Conservation (phyloP, 257 asterid species). For the Anisodus acutangulus region DNA sequence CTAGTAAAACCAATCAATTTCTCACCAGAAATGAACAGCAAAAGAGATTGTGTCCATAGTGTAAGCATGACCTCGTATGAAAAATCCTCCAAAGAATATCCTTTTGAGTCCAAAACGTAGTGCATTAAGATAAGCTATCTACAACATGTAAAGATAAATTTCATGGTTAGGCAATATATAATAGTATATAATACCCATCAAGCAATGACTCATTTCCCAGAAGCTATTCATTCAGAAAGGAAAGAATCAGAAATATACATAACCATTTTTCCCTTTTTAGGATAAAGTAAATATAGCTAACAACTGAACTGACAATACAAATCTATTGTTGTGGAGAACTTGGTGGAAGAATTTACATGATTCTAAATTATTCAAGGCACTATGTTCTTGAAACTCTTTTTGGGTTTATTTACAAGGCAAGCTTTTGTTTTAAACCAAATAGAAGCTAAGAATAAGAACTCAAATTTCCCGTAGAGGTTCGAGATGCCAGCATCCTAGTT, state of each 20-base stretch:
- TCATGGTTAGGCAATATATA: conserved; percentile 37
- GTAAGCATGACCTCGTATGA: conserved; percentile 97
- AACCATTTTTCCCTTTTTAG: background rate
- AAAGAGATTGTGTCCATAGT: conserved; percentile 99
- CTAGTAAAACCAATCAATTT: background rate
- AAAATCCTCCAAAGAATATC: conserved; percentile 97
- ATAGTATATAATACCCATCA: background rate
- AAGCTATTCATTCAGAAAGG: conserved; percentile 17
- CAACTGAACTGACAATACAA: background rate
- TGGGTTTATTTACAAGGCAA: background rate
- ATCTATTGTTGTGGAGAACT: background rate
- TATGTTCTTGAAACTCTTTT: conserved; percentile 5
- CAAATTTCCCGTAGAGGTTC: background rate
- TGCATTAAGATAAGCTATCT: conserved; percentile 92
- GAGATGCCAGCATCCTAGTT: background rate
- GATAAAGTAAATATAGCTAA: background rate
- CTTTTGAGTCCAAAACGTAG: conserved; percentile 95
- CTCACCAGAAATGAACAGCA: conserved; percentile 94
- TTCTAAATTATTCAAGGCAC: background rate
- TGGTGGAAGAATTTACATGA: background rate
- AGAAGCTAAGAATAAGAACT: background rate
- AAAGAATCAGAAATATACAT: background rate
- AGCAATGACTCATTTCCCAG: background rate
- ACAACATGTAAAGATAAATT: conserved; percentile 38
- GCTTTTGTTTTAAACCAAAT: background rate